Conservation (phyloP, 257 asterid species). For the Solanum sejunctum region DNA sequence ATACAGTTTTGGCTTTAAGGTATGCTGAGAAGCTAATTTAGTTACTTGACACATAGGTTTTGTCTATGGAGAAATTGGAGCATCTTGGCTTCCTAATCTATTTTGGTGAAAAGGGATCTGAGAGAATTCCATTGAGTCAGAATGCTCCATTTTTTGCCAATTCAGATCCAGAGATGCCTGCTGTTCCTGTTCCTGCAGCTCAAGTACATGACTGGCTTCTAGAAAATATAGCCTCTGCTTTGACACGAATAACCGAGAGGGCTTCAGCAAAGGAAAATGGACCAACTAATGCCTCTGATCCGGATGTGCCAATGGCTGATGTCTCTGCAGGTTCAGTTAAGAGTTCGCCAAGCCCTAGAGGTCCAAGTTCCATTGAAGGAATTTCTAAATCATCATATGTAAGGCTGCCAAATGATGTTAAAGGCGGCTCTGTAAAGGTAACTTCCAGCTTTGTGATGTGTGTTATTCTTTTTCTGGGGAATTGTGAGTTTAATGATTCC, state of each 20-base stretch:
- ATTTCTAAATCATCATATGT: slow-evolving; percentile 81
- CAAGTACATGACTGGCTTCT: slow-evolving; percentile 90
- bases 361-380: slow-evolving; percentile 88
- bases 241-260: slow-evolving; percentile 69
- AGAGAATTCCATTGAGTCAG: slow-evolving; percentile 64
- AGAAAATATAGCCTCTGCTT: slow-evolving; percentile 61
- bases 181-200: slow-evolving; percentile 81
- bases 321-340: slow-evolving; percentile 37
- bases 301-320: slow-evolving; percentile 80
- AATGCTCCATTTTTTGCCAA: slow-evolving; percentile 82
- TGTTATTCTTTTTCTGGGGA: background rate
- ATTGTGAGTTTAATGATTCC: background rate
- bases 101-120: slow-evolving; percentile 73
- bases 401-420: slow-evolving; percentile 82
- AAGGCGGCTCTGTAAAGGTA: slow-evolving; percentile 83
- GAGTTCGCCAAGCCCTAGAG: slow-evolving; percentile 41
- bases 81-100: slow-evolving; percentile 72
- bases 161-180: slow-evolving; percentile 97
- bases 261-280: slow-evolving; percentile 77
- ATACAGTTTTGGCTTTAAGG: background rate
- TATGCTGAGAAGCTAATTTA: background rate
- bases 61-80: slow-evolving; percentile 73
- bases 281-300: slow-evolving; percentile 52
- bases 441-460: background rate
- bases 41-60: slow-evolving; percentile 29